These are phyloP conservation scores for Rubroboletus pulcherrimus DNA, from an alignment of 768 basidiomycete species.

Conservation along the genomic window DNA sequence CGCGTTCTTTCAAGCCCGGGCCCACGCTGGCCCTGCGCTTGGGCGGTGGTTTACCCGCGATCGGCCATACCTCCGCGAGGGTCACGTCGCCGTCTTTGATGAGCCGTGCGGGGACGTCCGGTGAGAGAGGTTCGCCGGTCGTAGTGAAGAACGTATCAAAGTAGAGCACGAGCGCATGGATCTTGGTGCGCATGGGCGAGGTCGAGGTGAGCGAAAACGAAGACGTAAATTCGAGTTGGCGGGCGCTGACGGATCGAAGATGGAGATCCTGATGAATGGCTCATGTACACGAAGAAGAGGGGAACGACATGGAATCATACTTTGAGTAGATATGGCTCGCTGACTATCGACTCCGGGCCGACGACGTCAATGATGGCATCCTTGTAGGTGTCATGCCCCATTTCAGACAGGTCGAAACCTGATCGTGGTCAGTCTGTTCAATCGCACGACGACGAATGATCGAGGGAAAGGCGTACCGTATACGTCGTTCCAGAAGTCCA, in stretches of 20 bases:
- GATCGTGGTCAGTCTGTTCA: background rate
- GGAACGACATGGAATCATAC: conserved; percentile 36
- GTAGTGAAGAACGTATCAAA: conserved; percentile 92
- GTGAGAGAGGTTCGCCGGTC: conserved; percentile 49
- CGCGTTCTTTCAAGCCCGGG: conserved; percentile 40
- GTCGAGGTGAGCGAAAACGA: conserved; percentile 71
- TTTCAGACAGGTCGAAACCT: conserved; percentile 88
- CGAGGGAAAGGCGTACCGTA: conserved; percentile 56
- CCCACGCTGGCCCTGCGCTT: conserved; percentile 57
- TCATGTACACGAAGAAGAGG: background rate
- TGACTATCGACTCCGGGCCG: conserved; percentile 58
- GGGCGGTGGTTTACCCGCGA: conserved; percentile 61
- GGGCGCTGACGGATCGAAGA: conserved; percentile 56
- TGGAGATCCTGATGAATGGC: conserved; percentile 61
- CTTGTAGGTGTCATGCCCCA: conserved; percentile 69
- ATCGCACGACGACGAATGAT: background rate
- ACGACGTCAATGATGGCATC: conserved; percentile 87
- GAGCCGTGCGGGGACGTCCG: conserved; percentile 50
- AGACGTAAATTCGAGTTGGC: conserved; percentile 77
- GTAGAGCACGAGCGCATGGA: conserved; percentile 82
- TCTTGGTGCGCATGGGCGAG: conserved; percentile 54
- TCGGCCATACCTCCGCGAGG: conserved; percentile 78
- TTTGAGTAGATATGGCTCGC: conserved; percentile 62
- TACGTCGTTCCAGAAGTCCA: conserved; percentile 87
- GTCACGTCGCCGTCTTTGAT: conserved; percentile 55